Evolutionary conservation across 148 eudicot species (phyloP).

Genomic region (Polygonum maritimum): DNA sequence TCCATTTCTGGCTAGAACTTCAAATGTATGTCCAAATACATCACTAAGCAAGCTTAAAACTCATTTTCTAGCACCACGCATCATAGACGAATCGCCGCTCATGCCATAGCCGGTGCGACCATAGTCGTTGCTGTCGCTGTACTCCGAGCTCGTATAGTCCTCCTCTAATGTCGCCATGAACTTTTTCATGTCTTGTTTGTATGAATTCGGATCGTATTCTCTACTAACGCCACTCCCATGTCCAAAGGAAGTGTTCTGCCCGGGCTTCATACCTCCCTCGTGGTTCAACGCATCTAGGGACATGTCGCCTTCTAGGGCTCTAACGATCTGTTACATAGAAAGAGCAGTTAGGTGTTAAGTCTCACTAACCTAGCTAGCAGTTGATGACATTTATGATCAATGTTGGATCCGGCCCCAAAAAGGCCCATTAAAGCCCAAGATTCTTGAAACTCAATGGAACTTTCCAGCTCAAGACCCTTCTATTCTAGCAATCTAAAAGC

Average conservation of each 20-base stretch:
- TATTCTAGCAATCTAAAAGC: no score
- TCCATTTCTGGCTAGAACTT: not conserved
- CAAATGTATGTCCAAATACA: not conserved
- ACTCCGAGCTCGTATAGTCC: constrained; percentile 6
- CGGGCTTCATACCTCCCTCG: not conserved
- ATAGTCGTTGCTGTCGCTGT: not conserved
- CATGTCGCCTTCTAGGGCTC: constrained; percentile 12
- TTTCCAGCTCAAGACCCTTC: no score
- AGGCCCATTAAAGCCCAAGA: no score
- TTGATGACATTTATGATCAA: no score
- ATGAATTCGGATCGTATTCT: not conserved
- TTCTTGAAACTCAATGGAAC: no score
- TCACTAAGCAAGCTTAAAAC: not conserved
- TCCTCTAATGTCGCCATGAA: not conserved
- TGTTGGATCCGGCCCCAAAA: no score
- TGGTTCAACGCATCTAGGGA: constrained; percentile 1
- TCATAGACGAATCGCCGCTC: not conserved
- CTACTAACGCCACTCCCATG: not conserved
- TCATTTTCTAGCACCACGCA: not conserved
- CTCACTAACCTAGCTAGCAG: no score
- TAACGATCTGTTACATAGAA: constrained; percentile 7
- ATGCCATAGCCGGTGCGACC: not conserved
- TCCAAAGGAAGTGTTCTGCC: not conserved
- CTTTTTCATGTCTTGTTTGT: constrained; percentile 7
- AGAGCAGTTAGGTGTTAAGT: not conserved